phyloP scores from a whole-genome alignment of 441 rosid species.

The Hura crepitans region DNA sequence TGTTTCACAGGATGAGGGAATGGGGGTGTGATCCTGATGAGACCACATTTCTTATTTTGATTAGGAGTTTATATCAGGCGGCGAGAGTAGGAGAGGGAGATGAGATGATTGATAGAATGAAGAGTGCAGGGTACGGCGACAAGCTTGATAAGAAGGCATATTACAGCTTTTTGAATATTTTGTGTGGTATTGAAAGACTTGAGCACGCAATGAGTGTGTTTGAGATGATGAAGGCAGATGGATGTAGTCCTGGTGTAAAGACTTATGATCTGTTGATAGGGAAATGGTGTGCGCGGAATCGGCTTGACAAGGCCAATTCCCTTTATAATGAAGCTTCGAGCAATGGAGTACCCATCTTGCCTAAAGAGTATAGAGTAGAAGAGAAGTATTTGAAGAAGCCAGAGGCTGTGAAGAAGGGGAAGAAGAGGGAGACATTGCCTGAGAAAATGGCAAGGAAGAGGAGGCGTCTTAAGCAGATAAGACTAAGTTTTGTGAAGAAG shows the following conservation, averaged over 20 bases:
- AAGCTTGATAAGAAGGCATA: constrained; percentile 56
- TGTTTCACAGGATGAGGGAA: constrained; percentile 74
- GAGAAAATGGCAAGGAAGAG: constrained; percentile 91
- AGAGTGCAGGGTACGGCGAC: constrained; percentile 54
- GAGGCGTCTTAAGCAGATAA: constrained; percentile 71
- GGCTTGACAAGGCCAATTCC: constrained; percentile 63
- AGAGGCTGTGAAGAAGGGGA: constrained; percentile 53
- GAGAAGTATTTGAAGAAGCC: constrained; percentile 59
- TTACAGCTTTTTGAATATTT: constrained; percentile 63
- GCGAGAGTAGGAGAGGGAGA: constrained; percentile 89
- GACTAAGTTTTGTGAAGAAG: constrained; percentile 87
- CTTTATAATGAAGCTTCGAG: constrained; percentile 28
- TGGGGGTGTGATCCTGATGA: constrained; percentile 79
- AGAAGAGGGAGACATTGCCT: constrained; percentile 86
- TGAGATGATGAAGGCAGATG: constrained; percentile 69
- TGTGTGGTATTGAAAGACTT: constrained; percentile 92
- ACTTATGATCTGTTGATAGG: constrained; percentile 78
- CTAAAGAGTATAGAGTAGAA: constrained; percentile 65
- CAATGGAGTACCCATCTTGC: constrained; percentile 59
- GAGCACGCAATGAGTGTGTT: constrained; percentile 84
- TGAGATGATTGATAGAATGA: constrained; percentile 87
- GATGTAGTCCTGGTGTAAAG: constrained; percentile 66
- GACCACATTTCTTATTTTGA: constrained; percentile 58
- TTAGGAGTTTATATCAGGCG: constrained; percentile 77
- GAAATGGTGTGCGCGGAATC: constrained; percentile 63